Evolutionary conservation across 306 rosid species (phyloP), one percentile per base, ranked within the genome.

Genomic region (Gastrolobium bilobum): DNA sequence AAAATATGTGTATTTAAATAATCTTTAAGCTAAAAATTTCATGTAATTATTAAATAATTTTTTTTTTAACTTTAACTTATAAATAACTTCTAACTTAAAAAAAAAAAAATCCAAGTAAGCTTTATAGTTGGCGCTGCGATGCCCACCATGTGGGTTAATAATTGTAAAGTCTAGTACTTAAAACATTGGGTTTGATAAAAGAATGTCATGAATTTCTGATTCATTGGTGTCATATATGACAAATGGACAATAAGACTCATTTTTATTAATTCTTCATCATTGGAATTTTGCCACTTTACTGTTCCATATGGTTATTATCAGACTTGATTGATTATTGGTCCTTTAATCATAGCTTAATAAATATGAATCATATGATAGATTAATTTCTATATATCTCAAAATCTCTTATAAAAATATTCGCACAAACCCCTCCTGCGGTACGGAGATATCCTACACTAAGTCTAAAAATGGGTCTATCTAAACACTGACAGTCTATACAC

Each of bases 191-290:
- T 61, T 62, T 61, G 29, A 6, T 71, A 52, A 52, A 51, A 50
- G 65, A 58, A 79, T 30, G 31, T 52, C 67, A 61, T 60, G 8
- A 14, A 79, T 29, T 68, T 68, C 43, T 78, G 26, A 26, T 38
- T 37, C 34, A 20, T 50, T 37, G 20, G 10, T 31, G 74, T 68
- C 60, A 47, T 33, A 13, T 20, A 20, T 20, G 26, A 20, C 26
- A 20, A 20, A 20, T 20, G 54, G 46, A 31, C 51, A 60, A 10
- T 11, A 44, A 35, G 13, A 9, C 38, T 76, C 30, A 11, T 26
- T 20, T 10, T 14, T 10, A 7, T 11, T 37, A 10, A 70, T 51
- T 51, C 5, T 53, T 63, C 43, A 62, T 75, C 38, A 34, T 34
- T 34, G 26, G 6, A 37, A 31, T 75, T 38, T 59, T 34, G 11